These are phyloP conservation scores for Aspergillus latus DNA, from an alignment of 2,329 filamentous ascomycete species.

Conservation along the genomic window DNA sequence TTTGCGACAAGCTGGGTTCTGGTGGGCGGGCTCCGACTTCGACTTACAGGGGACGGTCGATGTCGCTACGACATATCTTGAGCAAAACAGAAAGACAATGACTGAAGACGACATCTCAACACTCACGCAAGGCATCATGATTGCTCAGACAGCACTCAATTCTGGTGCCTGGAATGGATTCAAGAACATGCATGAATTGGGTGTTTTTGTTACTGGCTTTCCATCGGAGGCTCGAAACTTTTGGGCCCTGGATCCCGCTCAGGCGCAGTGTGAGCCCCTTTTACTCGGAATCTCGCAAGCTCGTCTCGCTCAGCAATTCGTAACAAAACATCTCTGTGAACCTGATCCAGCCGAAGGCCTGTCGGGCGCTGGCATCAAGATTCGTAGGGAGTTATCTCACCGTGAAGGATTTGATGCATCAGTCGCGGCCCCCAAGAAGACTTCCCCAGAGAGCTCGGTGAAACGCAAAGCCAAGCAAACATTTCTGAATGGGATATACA, in stretches of 20 bases:
- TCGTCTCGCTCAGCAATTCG: conserved; percentile 55
- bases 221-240: conserved; percentile 58
- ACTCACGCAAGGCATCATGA: conserved; percentile 64
- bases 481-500: conserved; percentile 29
- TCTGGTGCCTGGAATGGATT: conserved; percentile 67
- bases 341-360: conserved; percentile 43
- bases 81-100: conserved; percentile 60
- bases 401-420: conserved; percentile 21
- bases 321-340: conserved; percentile 42
- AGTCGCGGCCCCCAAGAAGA: conserved; percentile 16
- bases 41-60: conserved; percentile 66
- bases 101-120: conserved; percentile 59
- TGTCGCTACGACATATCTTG: conserved; percentile 66
- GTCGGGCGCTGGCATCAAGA: conserved; percentile 42
- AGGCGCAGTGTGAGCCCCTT: conserved; percentile 45
- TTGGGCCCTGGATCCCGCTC: conserved; percentile 65
- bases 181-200: conserved; percentile 73
- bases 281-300: conserved; percentile 60
- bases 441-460: conserved; percentile 26
- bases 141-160: conserved; percentile 59
- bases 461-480: conserved; percentile 32
- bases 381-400: conserved; percentile 29
- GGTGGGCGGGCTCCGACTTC: conserved; percentile 72
- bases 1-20: conserved; percentile 79
- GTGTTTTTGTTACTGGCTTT: conserved; percentile 68